Percentiles rank a stretch among this genome's conserved stretches.
Evolutionary conservation across 805 yeast genomes (phyloP).

Genomic region (Sungouiella blattae): DNA sequence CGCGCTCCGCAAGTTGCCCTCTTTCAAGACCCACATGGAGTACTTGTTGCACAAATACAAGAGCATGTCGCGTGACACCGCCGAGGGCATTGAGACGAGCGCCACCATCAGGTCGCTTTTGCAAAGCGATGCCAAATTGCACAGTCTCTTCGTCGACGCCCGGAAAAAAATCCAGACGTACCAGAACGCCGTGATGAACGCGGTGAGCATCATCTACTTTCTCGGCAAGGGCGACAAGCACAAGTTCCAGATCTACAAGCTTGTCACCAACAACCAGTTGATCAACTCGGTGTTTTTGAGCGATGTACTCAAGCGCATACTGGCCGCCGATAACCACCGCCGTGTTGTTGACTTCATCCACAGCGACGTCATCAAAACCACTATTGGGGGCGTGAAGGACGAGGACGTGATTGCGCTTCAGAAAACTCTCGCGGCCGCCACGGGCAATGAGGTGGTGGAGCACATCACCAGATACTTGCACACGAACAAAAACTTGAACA

Average conservation of each 20-base stretch:
- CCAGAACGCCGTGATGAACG: slow-evolving; percentile 23
- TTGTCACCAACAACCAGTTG: slow-evolving; percentile 26
- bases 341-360: slow-evolving; percentile 3
- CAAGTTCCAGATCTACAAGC: slow-evolving; percentile 30
- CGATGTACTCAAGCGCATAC: slow-evolving; percentile 16
- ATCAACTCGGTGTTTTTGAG: slow-evolving; percentile 23
- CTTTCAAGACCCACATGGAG: slow-evolving; percentile 36
- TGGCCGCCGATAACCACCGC: slow-evolving; percentile 3
- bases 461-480: slow-evolving; percentile 16
- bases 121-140: slow-evolving; percentile 12
- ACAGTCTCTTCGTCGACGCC: slow-evolving; percentile 14
- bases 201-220: slow-evolving; percentile 21
- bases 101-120: slow-evolving; percentile 14
- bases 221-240: slow-evolving; percentile 18
- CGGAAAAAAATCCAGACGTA: slow-evolving; percentile 20
- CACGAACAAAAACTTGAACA: slow-evolving; percentile 13
- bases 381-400: slow-evolving; percentile 6
- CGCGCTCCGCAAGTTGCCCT: slow-evolving; percentile 30
- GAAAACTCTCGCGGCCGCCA: background rate
- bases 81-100: slow-evolving; percentile 4
- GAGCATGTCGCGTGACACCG: slow-evolving; percentile 3
- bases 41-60: slow-evolving; percentile 8
- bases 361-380: slow-evolving; percentile 6
- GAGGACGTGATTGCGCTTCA: slow-evolving; percentile 6
- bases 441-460: background rate